Conservation (phyloP, 2,329 filamentous ascomycete species). For the Rhinocladiella similis region DNA sequence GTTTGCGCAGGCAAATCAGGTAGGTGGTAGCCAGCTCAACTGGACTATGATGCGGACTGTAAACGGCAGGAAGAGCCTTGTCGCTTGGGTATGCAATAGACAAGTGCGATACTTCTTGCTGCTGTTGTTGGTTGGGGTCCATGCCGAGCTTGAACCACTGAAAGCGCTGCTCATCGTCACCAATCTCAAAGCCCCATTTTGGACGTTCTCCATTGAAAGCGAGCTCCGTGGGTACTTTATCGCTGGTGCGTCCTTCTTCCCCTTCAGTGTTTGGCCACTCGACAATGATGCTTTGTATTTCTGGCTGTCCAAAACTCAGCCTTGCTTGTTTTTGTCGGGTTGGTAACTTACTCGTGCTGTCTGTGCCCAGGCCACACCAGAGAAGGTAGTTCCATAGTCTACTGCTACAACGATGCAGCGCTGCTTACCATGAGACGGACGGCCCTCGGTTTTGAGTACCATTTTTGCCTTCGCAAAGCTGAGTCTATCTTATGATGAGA, state of each 20-base stretch:
- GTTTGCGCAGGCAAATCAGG: conserved; percentile 17
- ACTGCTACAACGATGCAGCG: conserved; percentile 26
- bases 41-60: conserved; percentile 5
- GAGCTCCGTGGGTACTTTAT: conserved; percentile 29
- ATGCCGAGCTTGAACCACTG: conserved; percentile 32
- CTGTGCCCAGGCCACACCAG: conserved; percentile 29
- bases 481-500: too few species aligned
- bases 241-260: conserved; percentile 25
- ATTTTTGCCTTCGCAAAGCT: too few species aligned
- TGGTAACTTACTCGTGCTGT: conserved; percentile 21
- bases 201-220: conserved; percentile 11
- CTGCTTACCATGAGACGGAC: background rate
- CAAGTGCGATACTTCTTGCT: conserved; percentile 8
- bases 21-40: conserved; percentile 23
- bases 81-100: conserved; percentile 13
- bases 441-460: background rate
- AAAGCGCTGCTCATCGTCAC: conserved; percentile 20
- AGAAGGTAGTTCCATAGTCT: conserved; percentile 32
- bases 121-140: conserved; percentile 16
- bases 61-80: conserved; percentile 13
- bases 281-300: conserved; percentile 23
- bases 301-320: conserved; percentile 18
- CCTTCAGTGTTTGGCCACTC: conserved; percentile 24
- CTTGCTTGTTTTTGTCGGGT: background rate
- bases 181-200: conserved; percentile 29